Evolutionary conservation across 371 early-diverging fungal species (phyloP).

Genomic region (Actinomortierella wolfii): DNA sequence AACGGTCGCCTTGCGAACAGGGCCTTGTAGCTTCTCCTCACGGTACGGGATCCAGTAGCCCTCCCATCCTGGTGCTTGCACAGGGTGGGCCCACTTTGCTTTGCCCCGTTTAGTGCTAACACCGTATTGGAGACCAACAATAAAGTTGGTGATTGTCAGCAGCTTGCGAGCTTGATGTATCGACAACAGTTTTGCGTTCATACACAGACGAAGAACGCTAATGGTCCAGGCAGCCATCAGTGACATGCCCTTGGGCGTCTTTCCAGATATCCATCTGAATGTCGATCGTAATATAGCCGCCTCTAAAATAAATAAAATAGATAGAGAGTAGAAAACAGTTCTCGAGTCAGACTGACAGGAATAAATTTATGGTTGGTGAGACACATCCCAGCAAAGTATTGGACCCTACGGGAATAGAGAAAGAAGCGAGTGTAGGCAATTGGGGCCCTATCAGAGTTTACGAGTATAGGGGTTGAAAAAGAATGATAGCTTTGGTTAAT

Average conservation of each 20-base stretch:
- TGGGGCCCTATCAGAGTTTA: slow-evolving; percentile 18
- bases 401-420: slow-evolving; percentile 33
- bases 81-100: slow-evolving; percentile 24
- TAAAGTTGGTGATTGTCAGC: slow-evolving; percentile 14
- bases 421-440: slow-evolving; percentile 38
- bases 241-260: slow-evolving; percentile 32
- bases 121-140: no score
- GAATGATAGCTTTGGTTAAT: no score
- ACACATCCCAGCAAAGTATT: no score
- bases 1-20: slow-evolving; percentile 7
- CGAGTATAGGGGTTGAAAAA: no score
- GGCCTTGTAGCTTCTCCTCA: slow-evolving; percentile 20
- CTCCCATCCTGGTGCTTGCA: slow-evolving; percentile 20
- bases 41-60: slow-evolving; percentile 44
- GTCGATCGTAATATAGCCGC: slow-evolving; percentile 19
- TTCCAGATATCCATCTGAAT: slow-evolving; percentile 20
- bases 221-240: slow-evolving; percentile 10
- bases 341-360: no score
- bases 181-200: slow-evolving; percentile 16
- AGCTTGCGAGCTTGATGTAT: slow-evolving; percentile 16
- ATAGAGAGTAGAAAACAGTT: no score
- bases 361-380: not conserved
- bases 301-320: slow-evolving; percentile 7
- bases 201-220: slow-evolving; percentile 18
- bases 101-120: slow-evolving; percentile 20